Percentiles rank a stretch among this genome's conserved stretches.
These are phyloP conservation scores for Coniochaeta prunicola DNA, from an alignment of 2,329 filamentous ascomycete genomes.

Conservation along the genomic window DNA sequence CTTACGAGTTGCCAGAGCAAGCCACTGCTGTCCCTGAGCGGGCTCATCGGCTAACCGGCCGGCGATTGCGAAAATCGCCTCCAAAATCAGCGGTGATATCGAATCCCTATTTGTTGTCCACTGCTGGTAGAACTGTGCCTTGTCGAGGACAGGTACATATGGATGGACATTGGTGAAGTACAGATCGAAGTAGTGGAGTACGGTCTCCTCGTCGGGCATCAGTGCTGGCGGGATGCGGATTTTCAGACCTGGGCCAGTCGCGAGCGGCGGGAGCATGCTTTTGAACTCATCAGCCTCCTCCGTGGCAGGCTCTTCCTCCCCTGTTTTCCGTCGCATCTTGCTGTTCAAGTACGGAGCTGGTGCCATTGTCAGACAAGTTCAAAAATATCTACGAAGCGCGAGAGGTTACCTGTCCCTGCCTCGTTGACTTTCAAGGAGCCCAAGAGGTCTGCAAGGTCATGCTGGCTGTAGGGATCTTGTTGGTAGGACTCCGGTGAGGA, in stretches of 20 bases:
- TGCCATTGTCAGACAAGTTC: conserved; percentile 2
- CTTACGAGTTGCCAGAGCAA: conserved; percentile 78
- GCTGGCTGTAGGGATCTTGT: conserved; percentile 58
- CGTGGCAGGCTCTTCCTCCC: conserved; percentile 55
- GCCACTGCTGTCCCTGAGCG: conserved; percentile 82
- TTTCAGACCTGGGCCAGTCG: conserved; percentile 62
- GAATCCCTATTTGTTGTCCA: conserved; percentile 78
- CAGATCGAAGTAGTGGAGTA: conserved; percentile 78
- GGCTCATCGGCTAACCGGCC: conserved; percentile 78
- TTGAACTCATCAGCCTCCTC: conserved; percentile 70
- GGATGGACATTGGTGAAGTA: conserved; percentile 89
- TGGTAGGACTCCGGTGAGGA: conserved; percentile 46
- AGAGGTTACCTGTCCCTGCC: conserved; percentile 66
- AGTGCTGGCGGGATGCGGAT: conserved; percentile 86
- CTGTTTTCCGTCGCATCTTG: conserved; percentile 27
- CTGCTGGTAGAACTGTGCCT: conserved; percentile 75
- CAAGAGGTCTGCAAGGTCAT: conserved; percentile 71
- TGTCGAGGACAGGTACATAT: conserved; percentile 85
- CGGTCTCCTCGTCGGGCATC: conserved; percentile 83
- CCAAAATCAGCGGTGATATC: conserved; percentile 82
- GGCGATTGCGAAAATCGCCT: conserved; percentile 86
- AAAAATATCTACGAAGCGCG: neutral
- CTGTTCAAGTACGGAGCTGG: conserved; percentile 78
- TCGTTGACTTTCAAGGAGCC: conserved; percentile 85
- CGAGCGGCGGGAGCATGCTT: conserved; percentile 59